Percentiles rank a stretch among this genome's conserved stretches.
phyloP scores from a whole-genome alignment of 2,329 filamentous ascomycete species.

The Epichloe brachyelytri region DNA sequence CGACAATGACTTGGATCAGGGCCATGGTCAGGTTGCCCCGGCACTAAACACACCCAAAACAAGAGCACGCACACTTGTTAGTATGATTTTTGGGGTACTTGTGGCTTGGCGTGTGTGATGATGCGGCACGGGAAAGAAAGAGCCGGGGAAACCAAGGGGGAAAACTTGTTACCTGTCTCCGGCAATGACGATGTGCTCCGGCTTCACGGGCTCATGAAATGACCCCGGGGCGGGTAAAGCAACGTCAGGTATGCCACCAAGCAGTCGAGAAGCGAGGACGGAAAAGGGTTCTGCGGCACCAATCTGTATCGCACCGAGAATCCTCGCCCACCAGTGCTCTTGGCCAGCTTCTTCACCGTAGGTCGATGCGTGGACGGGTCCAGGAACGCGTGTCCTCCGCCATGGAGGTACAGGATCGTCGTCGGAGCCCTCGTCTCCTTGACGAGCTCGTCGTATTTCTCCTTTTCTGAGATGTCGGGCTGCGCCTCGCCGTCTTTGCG shows the following conservation, averaged over 20 bases:
- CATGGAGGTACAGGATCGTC: conserved; percentile 63
- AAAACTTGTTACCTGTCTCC: conserved; percentile 45
- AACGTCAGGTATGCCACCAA: conserved; percentile 60
- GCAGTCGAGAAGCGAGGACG: conserved; percentile 59
- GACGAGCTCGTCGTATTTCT: conserved; percentile 56
- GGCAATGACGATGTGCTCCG: conserved; percentile 54
- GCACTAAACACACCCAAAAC: conserved; percentile 32
- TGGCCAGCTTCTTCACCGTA: conserved; percentile 47
- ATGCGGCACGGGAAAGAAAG: neutral
- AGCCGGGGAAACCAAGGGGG: conserved; percentile 2
- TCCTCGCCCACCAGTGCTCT: conserved; percentile 51
- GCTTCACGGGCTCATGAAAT: conserved; percentile 50
- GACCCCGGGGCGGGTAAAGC: conserved; percentile 58
- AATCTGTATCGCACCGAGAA: conserved; percentile 65
- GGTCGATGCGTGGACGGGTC: conserved; percentile 56
- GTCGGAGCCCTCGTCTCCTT: conserved; percentile 48
- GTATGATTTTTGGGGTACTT: neutral
- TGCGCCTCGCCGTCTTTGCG: conserved; percentile 35
- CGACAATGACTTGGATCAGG: conserved; percentile 55
- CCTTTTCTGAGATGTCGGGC: conserved; percentile 45
- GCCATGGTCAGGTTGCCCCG: conserved; percentile 59
- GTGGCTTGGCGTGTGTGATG: too few relatives aligned
- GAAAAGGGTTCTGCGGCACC: conserved; percentile 63
- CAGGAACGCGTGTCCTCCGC: conserved; percentile 60
- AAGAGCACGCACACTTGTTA: neutral